Base-by-base conservation (phyloP, 2,329 filamentous ascomycete genomes). In the Mycosphaerella sp. region DNA sequence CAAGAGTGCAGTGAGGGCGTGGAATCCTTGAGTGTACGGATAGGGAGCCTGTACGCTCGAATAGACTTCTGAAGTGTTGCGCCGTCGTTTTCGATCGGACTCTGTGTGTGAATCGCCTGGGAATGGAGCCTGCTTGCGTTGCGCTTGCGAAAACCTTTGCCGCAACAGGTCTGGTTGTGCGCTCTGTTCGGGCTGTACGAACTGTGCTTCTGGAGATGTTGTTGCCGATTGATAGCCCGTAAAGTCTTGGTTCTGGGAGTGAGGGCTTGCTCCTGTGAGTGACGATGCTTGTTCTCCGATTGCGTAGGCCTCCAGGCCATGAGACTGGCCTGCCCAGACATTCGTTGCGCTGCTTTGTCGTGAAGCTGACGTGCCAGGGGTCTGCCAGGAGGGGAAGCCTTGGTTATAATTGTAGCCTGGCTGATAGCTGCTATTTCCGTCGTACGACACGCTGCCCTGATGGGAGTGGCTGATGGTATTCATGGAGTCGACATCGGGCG, bases 21-120 rank as follows among this genome's bases (percentile, higher is more conserved):
- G 93, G 69, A 95, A 97, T 17, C 89, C 89, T 42, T 82, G 82
- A 1, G 91, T 90, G 67, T 97, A 97, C 8, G 88, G 85, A 67
- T 97, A 96, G 4, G 93, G 91, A 65, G 93, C 86, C 58, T 87
- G 90, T 65, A 98, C 89, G 40, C 83, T 86, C 58, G 91, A 84
- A 70, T 97, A 98, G 52, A 97, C 89, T 46, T 82, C 81, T 0
- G 89, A 91, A 4, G 91, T 86, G 66, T 96, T 89, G 39, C 80
- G 77, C 48, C 78, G 76, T 36, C 78, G 76, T 65, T 80, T 82
- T 38, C 72, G 67, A 60, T 60, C 54, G 12, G 53, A 38, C 21
- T 62, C 61, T 41, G 62, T 45, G 29, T 54, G 54, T 62, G 63
- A 51, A 46, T 64, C 72, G 45, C 60, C 62, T 44, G 63, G 67